Evolutionary conservation across 345 rosid species (phyloP).

Genomic region (Eucalyptus pumila): DNA sequence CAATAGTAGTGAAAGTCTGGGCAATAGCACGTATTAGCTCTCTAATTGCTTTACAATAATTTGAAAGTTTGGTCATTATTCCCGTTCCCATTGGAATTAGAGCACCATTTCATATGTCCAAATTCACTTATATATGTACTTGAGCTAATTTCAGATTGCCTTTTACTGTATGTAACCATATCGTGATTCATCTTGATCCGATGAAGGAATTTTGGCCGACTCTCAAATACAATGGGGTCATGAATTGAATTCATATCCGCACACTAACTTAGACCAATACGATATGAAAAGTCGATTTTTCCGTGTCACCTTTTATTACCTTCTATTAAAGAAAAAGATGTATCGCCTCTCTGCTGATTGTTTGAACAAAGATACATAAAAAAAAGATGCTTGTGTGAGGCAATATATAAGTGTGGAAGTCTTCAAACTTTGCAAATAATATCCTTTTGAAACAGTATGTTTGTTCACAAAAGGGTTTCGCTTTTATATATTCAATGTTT

Average conservation of each 20-base stretch:
- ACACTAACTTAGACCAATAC: neutral
- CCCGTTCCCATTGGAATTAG: neutral
- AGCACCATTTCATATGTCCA: neutral
- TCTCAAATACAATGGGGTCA: neutral
- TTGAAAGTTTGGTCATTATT: neutral
- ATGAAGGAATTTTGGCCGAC: neutral
- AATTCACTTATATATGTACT: neutral
- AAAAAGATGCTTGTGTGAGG: neutral
- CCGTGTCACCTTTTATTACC: neutral
- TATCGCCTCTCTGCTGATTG: neutral
- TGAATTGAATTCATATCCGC: fast-evolving
- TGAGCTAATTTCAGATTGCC: neutral
- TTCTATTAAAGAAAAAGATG: neutral
- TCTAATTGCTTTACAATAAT: neutral
- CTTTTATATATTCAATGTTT: neutral
- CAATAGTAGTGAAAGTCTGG: neutral
- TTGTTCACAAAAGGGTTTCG: neutral
- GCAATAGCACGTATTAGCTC: neutral
- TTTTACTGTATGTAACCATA: neutral
- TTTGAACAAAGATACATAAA: no score
- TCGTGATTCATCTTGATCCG: neutral
- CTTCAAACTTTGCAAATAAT: neutral
- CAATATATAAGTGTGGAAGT: neutral
- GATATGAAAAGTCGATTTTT: neutral
- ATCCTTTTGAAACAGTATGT: no score